Percentiles rank a stretch among this genome's conserved stretches.
Conservation (phyloP, 331 rosid genomes). For the Stylosanthes scabra region DNA sequence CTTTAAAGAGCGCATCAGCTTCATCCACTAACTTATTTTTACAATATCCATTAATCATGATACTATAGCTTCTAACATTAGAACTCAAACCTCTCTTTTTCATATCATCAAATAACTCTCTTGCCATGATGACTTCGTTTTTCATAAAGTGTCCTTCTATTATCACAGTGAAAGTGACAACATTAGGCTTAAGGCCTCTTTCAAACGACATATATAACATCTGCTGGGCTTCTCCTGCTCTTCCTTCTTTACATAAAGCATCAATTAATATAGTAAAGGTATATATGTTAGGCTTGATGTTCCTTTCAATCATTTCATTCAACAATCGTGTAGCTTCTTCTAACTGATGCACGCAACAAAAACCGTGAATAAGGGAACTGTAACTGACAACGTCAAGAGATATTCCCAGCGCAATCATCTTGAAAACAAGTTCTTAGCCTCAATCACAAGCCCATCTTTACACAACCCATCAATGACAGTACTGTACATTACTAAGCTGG, state of each 20-base stretch:
- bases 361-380: slow-evolving; percentile 8
- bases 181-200: not conserved
- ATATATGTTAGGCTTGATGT: not conserved
- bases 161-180: not conserved
- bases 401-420: not conserved
- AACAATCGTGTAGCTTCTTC: not conserved
- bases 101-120: no score
- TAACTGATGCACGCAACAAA: not conserved
- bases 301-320: not conserved
- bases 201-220: not conserved
- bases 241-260: not conserved
- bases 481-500: no score
- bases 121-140: not conserved
- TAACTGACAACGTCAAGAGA: not conserved
- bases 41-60: no score
- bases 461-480: not conserved
- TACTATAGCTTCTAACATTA: no score
- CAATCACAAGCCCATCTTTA: not conserved
- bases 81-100: no score
- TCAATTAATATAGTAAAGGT: not conserved
- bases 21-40: not conserved
- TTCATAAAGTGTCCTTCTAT: not conserved
- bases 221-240: not conserved
- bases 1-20: not conserved
- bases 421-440: not conserved